These are phyloP conservation scores for Conringia planisiliqua DNA, from an alignment of 345 rosid species.

Conservation along the genomic window DNA sequence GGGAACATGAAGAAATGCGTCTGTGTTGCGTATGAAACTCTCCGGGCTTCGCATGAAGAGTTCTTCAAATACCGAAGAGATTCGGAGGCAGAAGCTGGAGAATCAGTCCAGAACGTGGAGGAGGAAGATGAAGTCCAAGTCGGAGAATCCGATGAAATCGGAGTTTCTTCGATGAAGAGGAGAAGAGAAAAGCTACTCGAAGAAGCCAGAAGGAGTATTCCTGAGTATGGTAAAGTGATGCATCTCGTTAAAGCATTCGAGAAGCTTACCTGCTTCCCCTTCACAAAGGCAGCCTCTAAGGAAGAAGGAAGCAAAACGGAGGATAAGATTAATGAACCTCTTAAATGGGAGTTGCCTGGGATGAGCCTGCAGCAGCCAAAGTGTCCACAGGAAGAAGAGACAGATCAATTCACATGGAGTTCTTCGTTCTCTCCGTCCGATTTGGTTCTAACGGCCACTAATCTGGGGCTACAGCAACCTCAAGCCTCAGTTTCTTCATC, in stretches of 20 bases:
- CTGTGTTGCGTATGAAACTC: constrained; percentile 66
- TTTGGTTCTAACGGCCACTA: constrained; percentile 56
- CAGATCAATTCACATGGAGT: constrained; percentile 31
- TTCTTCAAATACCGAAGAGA: constrained; percentile 42
- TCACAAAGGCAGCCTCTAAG: constrained; percentile 1
- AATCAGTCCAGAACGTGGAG: neutral
- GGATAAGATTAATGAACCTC: constrained; percentile 43
- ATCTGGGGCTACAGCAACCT: constrained; percentile 53
- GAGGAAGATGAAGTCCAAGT: constrained; percentile 26
- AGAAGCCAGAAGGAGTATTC: constrained; percentile 67
- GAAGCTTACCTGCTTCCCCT: constrained; percentile 47
- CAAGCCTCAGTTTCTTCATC: constrained; percentile 62
- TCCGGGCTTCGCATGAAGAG: constrained; percentile 79
- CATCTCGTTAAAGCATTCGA: constrained; percentile 87
- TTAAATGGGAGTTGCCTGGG: constrained; percentile 83
- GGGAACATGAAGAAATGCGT: constrained; percentile 59
- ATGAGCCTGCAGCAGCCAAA: constrained; percentile 42
- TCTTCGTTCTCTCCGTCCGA: constrained; percentile 49
- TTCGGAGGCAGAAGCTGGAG: constrained; percentile 21
- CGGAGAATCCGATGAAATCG: constrained; percentile 19
- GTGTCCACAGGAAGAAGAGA: constrained; percentile 29
- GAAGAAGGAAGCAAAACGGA: constrained; percentile 35
- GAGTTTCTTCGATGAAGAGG: constrained; percentile 56
- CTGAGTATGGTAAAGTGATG: constrained; percentile 74
- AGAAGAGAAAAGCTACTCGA: constrained; percentile 73